Base-by-base conservation (phyloP, 2,329 filamentous ascomycete genomes). In the Alternaria brassicicola region DNA sequence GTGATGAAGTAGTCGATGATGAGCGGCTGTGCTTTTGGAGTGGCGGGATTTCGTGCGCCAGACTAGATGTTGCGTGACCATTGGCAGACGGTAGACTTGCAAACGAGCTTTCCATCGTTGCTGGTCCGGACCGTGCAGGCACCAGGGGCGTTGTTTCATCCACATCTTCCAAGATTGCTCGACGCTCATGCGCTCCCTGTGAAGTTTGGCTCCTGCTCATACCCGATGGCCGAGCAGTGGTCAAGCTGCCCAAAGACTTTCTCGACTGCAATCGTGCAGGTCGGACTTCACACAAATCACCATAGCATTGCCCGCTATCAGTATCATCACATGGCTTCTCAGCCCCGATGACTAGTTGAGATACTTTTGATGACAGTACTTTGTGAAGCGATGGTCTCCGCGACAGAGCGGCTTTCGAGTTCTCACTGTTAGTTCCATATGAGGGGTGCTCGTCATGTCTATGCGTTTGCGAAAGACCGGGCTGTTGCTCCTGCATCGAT, bases 301-400 rank as follows among this genome's bases (percentile, higher is more conserved):
- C 87, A 64, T 84, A 85, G 63, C 87, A 89, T 17, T 85, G 84
- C 0, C 85, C 86, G 51, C 82, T 77, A 55, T 85, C 82, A 61
- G 83, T 77, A 52, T 85, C 81, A 60, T 87, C 84, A 64, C 86
- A 88, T 3, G 78, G 70, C 1, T 80, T 71, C 26, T 79, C 78
- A 2, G 65, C 63, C 4, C 79, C 79, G 9, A 78, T 78, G 9
- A 87, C 79, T 7, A 88, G 72, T 38, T 81, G 78, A 7, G 79
- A 81, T 21, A 88, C 74, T 26, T 77, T 78, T 6, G 70, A 70
- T 2, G 77, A 81, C 15, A 82, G 68, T 15, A 78, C 71, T 4
- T 74, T 64, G 21, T 79, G 78, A 3, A 83, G 57, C 0, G 80
- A 80, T 19, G 80, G 79, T 48, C 80, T 67, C 35, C 67, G 57